phyloP scores from a whole-genome alignment of 2,329 filamentous ascomycete genomes.

The Aspergillus costaricaensis region DNA sequence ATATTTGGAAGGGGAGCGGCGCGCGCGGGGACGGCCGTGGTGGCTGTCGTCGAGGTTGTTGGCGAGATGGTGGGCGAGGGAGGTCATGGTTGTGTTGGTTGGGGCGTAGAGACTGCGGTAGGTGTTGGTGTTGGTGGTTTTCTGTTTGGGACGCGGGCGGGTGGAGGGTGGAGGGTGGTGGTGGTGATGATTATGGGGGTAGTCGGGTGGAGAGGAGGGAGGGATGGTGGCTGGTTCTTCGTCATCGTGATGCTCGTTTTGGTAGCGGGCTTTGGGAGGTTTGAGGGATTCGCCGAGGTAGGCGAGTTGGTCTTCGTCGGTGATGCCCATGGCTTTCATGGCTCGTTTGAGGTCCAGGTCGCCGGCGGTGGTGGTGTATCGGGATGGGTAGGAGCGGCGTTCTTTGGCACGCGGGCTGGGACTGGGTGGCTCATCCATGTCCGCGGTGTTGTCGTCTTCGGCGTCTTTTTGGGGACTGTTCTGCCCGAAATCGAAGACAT shows the following conservation, averaged over 20 bases:
- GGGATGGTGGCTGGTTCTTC: conserved; percentile 20
- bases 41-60: conserved; percentile 19
- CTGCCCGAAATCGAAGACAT: conserved; percentile 29
- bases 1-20: conserved; percentile 30
- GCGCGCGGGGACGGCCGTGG: conserved; percentile 27
- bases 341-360: conserved; percentile 28
- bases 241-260: conserved; percentile 6
- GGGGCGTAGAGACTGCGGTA: conserved; percentile 28
- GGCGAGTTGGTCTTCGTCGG: conserved; percentile 31
- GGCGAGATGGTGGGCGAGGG: conserved; percentile 25
- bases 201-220: conserved; percentile 37
- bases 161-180: conserved; percentile 23
- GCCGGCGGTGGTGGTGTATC: conserved; percentile 14
- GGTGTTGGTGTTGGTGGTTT: conserved; percentile 22
- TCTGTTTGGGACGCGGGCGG: conserved; percentile 25
- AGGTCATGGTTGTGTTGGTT: conserved; percentile 29
- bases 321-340: conserved; percentile 25
- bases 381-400: conserved; percentile 19
- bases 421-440: conserved; percentile 36
- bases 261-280: conserved; percentile 14
- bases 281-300: conserved; percentile 25
- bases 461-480: conserved; percentile 23
- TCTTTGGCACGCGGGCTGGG: conserved; percentile 39
- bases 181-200: conserved; percentile 17
- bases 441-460: conserved; percentile 30